phyloP scores from a whole-genome alignment of 2,329 filamentous ascomycete species.

The Gremmenia infestans region DNA sequence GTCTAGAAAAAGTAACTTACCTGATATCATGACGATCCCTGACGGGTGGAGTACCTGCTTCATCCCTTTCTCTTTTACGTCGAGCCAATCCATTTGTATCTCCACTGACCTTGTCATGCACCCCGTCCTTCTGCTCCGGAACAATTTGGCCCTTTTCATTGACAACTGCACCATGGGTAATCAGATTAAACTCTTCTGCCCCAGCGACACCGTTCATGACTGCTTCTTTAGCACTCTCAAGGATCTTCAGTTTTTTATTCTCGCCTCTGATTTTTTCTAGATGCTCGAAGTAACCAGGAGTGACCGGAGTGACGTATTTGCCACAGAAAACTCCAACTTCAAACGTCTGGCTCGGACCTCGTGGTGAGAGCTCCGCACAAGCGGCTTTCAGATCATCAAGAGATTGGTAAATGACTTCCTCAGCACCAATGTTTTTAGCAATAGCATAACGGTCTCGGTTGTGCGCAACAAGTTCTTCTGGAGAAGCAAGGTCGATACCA shows the following conservation, averaged over 20 bases:
- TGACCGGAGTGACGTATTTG: constrained; percentile 76
- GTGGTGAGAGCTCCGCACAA: constrained; percentile 66
- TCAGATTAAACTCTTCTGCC: constrained; percentile 55
- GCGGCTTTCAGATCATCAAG: constrained; percentile 75
- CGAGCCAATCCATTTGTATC: constrained; percentile 20
- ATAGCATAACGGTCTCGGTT: constrained; percentile 57
- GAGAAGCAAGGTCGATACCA: constrained; percentile 70
- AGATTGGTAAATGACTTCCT: constrained; percentile 71
- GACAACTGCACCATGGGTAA: constrained; percentile 55
- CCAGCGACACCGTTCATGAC: constrained; percentile 59
- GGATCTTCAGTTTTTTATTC: constrained; percentile 60
- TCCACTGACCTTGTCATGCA: constrained; percentile 14
- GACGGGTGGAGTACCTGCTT: constrained; percentile 26
- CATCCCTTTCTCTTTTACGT: constrained; percentile 27
- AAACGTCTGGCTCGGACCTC: constrained; percentile 59
- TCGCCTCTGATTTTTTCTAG: constrained; percentile 68
- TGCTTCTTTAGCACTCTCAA: constrained; percentile 59
- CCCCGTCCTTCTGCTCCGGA: constrained; percentile 30
- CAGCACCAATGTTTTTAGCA: constrained; percentile 64
- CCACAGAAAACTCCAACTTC: constrained; percentile 93
- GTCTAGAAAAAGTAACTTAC: constrained; percentile 14
- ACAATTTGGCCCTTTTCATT: constrained; percentile 52
- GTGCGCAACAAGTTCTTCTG: constrained; percentile 66
- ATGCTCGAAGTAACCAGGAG: constrained; percentile 76
- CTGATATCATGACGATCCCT: constrained; percentile 33